These are phyloP conservation scores for Cladorrhinum sp. DNA, from an alignment of 2,329 filamentous ascomycete species.

Conservation along the genomic window DNA sequence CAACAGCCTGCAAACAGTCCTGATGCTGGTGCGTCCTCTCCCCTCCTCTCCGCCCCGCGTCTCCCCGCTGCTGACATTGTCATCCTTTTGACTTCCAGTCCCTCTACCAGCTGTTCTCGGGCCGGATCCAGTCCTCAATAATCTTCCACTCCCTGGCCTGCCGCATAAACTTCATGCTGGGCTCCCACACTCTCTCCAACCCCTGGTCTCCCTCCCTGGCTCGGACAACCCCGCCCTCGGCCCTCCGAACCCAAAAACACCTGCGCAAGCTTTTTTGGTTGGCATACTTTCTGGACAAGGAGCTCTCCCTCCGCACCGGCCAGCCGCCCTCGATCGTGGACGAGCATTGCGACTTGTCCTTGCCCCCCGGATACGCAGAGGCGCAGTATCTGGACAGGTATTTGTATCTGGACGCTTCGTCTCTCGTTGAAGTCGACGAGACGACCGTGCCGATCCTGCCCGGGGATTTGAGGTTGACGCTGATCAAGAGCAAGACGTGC, in stretches of 20 bases:
- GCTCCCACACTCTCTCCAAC: slow-evolving; percentile 39
- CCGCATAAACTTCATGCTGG: slow-evolving; percentile 48
- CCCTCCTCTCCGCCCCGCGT: too few relatives aligned
- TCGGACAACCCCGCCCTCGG: background rate
- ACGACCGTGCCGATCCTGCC: slow-evolving; percentile 38
- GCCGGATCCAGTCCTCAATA: slow-evolving; percentile 44
- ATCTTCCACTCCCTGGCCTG: slow-evolving; percentile 45
- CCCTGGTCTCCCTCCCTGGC: slow-evolving; percentile 10
- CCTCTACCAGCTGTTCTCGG: slow-evolving; percentile 43
- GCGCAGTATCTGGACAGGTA: slow-evolving; percentile 26
- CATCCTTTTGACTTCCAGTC: slow-evolving; percentile 25
- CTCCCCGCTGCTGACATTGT: slow-evolving; percentile 18
- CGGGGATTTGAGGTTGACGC: slow-evolving; percentile 46
- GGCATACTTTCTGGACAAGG: slow-evolving; percentile 53
- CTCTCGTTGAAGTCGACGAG: slow-evolving; percentile 22
- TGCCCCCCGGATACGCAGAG: slow-evolving; percentile 42
- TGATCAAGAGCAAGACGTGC: slow-evolving; percentile 51
- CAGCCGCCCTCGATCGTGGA: slow-evolving; percentile 50
- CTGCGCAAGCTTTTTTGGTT: slow-evolving; percentile 51
- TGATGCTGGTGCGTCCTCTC: slow-evolving; percentile 38
- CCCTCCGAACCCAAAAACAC: slow-evolving; percentile 33
- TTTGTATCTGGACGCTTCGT: slow-evolving; percentile 4
- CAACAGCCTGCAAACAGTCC: slow-evolving; percentile 42
- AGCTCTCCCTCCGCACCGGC: slow-evolving; percentile 51
- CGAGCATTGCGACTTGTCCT: slow-evolving; percentile 50